Evolutionary conservation across 75 land plant genomes (phyloP), one percentile per base, ranked within the genome.

Genomic region (Isoetes taiwanensis): DNA sequence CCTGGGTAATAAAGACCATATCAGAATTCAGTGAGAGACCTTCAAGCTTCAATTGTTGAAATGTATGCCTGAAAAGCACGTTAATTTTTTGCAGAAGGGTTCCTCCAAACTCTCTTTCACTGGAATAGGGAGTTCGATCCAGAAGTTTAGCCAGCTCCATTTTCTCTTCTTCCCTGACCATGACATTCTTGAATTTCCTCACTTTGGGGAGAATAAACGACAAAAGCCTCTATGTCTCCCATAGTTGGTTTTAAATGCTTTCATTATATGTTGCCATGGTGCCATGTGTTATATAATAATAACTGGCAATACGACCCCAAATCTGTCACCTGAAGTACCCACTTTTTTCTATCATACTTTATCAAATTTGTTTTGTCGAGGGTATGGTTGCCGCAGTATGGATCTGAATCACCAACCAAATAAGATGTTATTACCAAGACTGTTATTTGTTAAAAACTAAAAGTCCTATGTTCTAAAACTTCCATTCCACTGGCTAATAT

Each of bases 161-260:
- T 53, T 82, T 86, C 73, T 91, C 97, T 68, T 91, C 97, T 48
- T 86, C 90, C 48, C 94, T 73, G 32, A 91, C 91, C 14, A 82
- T 78, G 12, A 91, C 94, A 73, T 73, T 85, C 57, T 86, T 91
- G 50, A 91, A 91, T 59, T n/a, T 91, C 97, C 66, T 91, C 97
- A 67, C 88, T 83, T 11, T n/a, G 80, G 78, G 1, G 97, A 86
- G 59, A 91, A 91, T 28, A 86, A 63, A 6, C 88, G 77, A 61
- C 91, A 90, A 34, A 90, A 77, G n/a, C n/a, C 62, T 85, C 90
- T 43, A 82, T 90, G 48, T 90, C 86, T 30, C 90, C 90, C 96
- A 85, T 90, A 14, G 91, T 90, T 58, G 90, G 96, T 77, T 90
- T 85, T 56, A 90, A 56, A 57, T 85, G 80, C 70, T 84, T n/a